Evolutionary conservation across 129 eudicot species (phyloP).

Genomic region (Arctium minus): DNA sequence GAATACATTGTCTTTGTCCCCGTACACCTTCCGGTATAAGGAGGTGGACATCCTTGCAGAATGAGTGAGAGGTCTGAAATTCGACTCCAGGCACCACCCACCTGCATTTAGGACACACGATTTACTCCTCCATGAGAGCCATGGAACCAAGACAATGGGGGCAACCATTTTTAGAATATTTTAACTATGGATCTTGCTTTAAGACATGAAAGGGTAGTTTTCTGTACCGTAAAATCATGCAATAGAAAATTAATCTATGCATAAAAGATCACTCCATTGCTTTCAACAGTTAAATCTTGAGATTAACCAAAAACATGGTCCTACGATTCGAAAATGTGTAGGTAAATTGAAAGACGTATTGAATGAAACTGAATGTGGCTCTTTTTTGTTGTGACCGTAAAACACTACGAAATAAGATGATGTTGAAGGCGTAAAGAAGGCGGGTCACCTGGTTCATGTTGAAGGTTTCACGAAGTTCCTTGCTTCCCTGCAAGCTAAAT

Average conservation of each 20-base stretch:
- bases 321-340: neutral
- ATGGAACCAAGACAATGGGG: neutral
- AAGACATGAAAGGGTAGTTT: neutral
- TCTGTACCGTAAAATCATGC: neutral
- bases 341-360: neutral
- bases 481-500: slow-evolving; percentile 40
- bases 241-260: neutral
- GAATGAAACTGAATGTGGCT: neutral
- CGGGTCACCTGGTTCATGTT: slow-evolving; percentile 68
- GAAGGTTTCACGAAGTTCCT: slow-evolving; percentile 54
- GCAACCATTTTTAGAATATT: neutral
- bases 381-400: slow-evolving; percentile 26
- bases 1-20: neutral
- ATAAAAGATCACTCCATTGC: neutral
- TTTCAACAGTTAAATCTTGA: neutral
- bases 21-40: neutral
- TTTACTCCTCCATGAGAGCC: neutral
- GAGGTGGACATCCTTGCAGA: neutral
- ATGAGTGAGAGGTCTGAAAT: neutral
- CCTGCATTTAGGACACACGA: neutral
- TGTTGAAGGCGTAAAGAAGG: slow-evolving; percentile 50
- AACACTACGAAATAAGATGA: slow-evolving; percentile 48
- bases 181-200: too few relatives aligned
- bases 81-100: neutral
- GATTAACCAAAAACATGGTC: neutral